Conservation (phyloP, 192 early-diverging fungal genomes). For the Podochytrium sp. region DNA sequence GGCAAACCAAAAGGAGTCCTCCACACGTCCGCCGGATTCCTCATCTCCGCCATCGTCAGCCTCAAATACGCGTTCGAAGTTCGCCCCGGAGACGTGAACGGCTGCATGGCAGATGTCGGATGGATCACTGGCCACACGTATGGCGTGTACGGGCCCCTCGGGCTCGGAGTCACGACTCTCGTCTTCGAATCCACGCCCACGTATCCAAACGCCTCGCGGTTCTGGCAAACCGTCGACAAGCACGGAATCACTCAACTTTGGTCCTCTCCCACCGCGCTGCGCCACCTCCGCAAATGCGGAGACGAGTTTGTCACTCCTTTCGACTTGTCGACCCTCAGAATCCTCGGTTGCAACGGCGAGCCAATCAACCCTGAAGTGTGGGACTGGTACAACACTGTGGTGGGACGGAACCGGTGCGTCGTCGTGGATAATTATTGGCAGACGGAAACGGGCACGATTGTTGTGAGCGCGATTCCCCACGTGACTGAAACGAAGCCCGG, state of each 20-base stretch:
- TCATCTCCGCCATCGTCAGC: slow-evolving; percentile 80
- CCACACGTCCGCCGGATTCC: slow-evolving; percentile 83
- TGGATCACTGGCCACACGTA: slow-evolving; percentile 77
- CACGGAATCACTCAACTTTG: slow-evolving; percentile 97
- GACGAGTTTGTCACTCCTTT: slow-evolving; percentile 75
- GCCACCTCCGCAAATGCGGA: slow-evolving; percentile 87
- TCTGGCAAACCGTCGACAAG: slow-evolving; percentile 71
- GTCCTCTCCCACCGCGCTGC: slow-evolving; percentile 96
- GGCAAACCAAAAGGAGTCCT: slow-evolving; percentile 87
- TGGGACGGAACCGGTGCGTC: slow-evolving; percentile 82
- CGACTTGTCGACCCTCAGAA: slow-evolving; percentile 80
- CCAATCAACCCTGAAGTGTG: slow-evolving; percentile 98
- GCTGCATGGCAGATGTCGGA: slow-evolving; percentile 95
- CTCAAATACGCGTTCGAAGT: slow-evolving; percentile 94
- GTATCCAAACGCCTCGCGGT: slow-evolving; percentile 74
- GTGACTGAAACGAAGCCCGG: slow-evolving; percentile 89
- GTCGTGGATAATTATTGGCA: slow-evolving; percentile 92
- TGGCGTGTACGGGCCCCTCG: slow-evolving; percentile 89
- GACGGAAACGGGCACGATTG: slow-evolving; percentile 87
- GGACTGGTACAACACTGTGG: slow-evolving; percentile 93
- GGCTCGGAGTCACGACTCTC: slow-evolving; percentile 86
- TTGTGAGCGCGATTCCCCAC: slow-evolving; percentile 90
- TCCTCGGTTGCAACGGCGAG: slow-evolving; percentile 94
- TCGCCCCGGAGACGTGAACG: slow-evolving; percentile 84
- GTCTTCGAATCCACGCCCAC: slow-evolving; percentile 94